phyloP scores from a whole-genome alignment of 2,329 filamentous ascomycete species.

The Dothiorella sarmentorum region DNA sequence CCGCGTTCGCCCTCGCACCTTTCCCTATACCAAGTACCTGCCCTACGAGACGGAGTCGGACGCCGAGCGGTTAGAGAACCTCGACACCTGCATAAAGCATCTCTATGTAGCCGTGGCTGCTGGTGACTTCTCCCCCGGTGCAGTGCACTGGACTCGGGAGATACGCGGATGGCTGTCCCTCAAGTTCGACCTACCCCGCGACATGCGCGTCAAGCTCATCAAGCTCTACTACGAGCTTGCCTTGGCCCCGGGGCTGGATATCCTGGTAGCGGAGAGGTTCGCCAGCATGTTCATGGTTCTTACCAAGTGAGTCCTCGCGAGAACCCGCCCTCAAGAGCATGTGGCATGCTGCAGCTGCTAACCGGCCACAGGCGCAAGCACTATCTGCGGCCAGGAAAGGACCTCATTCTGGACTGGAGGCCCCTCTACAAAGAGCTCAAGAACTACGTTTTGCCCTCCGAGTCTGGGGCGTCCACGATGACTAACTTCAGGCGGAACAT shows the following conservation, averaged over 20 bases:
- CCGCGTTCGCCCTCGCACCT: constrained; percentile 76
- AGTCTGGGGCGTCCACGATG: constrained; percentile 64
- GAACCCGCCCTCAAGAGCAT: not conserved
- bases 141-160: constrained; percentile 95
- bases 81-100: constrained; percentile 86
- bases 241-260: constrained; percentile 84
- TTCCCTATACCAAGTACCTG: constrained; percentile 85
- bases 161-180: constrained; percentile 91
- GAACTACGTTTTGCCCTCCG: constrained; percentile 79
- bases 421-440: constrained; percentile 93
- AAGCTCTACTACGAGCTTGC: constrained; percentile 93
- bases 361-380: constrained; percentile 71
- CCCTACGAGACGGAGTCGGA: constrained; percentile 87
- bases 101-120: constrained; percentile 89
- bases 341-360: not conserved
- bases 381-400: constrained; percentile 85
- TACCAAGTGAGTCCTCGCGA: constrained; percentile 67
- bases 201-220: constrained; percentile 77
- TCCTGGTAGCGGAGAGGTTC: constrained; percentile 79
- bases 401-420: constrained; percentile 88
- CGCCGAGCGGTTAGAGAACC: constrained; percentile 68
- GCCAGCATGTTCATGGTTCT: constrained; percentile 93
- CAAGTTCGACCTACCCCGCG: constrained; percentile 93
- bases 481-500: constrained; percentile 63
- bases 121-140: constrained; percentile 90